Conservation (phyloP, 2,329 filamentous ascomycete genomes). For the Fusarium sp. region DNA sequence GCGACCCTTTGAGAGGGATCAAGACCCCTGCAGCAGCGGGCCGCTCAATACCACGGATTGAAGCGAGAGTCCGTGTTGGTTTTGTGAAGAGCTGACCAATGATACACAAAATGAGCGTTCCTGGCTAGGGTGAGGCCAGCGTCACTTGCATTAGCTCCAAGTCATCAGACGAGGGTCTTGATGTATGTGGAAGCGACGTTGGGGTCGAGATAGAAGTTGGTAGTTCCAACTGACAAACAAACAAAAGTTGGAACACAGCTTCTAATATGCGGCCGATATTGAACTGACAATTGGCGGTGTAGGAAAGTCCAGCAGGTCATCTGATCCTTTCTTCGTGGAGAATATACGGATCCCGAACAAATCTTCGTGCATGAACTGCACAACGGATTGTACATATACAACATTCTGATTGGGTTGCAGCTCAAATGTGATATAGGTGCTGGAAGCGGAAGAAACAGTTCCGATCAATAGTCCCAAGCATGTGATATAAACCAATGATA, state of each 20-base stretch:
- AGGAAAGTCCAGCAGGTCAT: not conserved
- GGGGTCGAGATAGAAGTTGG: not conserved
- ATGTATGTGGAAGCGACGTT: slow-evolving; percentile 16
- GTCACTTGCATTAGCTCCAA: slow-evolving; percentile 46
- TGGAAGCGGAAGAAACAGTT: slow-evolving; percentile 13
- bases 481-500: not conserved
- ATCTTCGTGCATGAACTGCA: slow-evolving; percentile 12
- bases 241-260: not conserved
- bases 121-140: slow-evolving; percentile 43
- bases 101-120: slow-evolving; percentile 21
- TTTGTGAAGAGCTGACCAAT: slow-evolving; percentile 41
- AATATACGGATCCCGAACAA: not conserved
- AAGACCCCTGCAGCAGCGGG: slow-evolving; percentile 45
- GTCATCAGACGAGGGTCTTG: slow-evolving; percentile 35
- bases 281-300: not conserved
- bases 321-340: not conserved
- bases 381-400: not conserved
- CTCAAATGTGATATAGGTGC: slow-evolving; percentile 15
- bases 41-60: slow-evolving; percentile 41
- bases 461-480: not conserved
- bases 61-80: slow-evolving; percentile 31
- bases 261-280: not conserved
- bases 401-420: not conserved
- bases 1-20: slow-evolving; percentile 28
- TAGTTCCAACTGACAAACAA: not conserved